Conservation (phyloP, 2,329 filamentous ascomycete species). For the Fusarium clavum region DNA sequence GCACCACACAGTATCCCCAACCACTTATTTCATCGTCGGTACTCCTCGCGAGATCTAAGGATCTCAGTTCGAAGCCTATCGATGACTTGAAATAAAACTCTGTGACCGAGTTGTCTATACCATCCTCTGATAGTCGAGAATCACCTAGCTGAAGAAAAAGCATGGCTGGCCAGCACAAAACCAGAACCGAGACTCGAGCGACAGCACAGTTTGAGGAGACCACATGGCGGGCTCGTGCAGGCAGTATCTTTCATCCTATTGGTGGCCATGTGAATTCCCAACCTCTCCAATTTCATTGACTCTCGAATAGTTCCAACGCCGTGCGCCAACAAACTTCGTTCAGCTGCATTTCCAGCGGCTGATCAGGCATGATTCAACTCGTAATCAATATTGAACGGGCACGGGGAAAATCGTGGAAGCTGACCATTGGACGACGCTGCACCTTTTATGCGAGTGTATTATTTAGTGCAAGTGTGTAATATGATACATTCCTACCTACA, state of each 20-base stretch:
- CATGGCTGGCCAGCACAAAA: constrained; percentile 6
- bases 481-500: constrained; percentile 23
- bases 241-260: constrained; percentile 22
- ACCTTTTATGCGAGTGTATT: constrained; percentile 43
- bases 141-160: constrained; percentile 13
- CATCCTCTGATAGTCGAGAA: constrained; percentile 9
- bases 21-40: constrained; percentile 18
- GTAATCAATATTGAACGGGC: constrained; percentile 43
- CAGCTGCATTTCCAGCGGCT: constrained; percentile 40
- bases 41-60: neutral
- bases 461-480: constrained; percentile 42
- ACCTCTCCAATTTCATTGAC: constrained; percentile 38
- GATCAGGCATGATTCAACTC: constrained; percentile 42
- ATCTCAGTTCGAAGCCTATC: constrained; percentile 8
- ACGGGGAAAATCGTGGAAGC: constrained; percentile 49
- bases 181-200: neutral
- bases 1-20: constrained; percentile 29
- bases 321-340: constrained; percentile 34
- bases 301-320: constrained; percentile 19
- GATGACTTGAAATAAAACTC: neutral
- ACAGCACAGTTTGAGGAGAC: constrained; percentile 25
- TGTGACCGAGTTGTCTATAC: constrained; percentile 22
- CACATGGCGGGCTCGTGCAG: constrained; percentile 31
- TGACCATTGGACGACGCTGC: constrained; percentile 45
- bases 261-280: constrained; percentile 41